Evolutionary conservation across 306 rosid genomes (phyloP).

Genomic region (Chamaecrista fasciculata): DNA sequence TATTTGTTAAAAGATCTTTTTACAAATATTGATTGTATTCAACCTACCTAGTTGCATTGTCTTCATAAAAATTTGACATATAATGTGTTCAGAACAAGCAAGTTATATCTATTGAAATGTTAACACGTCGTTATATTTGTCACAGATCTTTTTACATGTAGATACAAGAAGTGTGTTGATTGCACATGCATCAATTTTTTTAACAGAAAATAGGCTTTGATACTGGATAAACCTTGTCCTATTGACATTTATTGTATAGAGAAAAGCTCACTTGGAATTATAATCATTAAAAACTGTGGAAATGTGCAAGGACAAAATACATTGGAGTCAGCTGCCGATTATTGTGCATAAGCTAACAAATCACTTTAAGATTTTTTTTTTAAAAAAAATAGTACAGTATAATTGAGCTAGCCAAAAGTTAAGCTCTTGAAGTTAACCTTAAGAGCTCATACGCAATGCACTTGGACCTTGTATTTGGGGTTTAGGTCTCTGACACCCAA

Average conservation of each 20-base stretch:
- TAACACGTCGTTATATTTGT: slow-evolving; percentile 11
- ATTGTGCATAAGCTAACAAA: background rate
- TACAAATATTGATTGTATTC: background rate
- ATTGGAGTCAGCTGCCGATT: too few relatives aligned
- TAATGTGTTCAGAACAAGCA: background rate
- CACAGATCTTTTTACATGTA: background rate
- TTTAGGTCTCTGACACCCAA: background rate
- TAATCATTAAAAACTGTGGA: too few relatives aligned
- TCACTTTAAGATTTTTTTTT: background rate
- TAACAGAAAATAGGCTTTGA: background rate
- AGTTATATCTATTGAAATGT: slow-evolving; percentile 1
- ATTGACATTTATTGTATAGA: background rate
- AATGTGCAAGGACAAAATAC: too few relatives aligned
- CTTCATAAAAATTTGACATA: background rate
- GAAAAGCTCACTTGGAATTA: background rate
- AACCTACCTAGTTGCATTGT: background rate
- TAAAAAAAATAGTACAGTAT: background rate
- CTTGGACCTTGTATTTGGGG: background rate
- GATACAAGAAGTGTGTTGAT: slow-evolving; percentile 14
- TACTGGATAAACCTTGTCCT: background rate
- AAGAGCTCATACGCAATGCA: background rate
- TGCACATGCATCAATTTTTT: background rate
- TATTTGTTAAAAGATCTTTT: background rate
- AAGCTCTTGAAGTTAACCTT: background rate
- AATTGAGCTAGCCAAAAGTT: background rate